Evolutionary conservation across 2,329 filamentous ascomycete genomes (phyloP), one percentile per base, ranked within the genome.

Genomic region (Exophiala spinifera): DNA sequence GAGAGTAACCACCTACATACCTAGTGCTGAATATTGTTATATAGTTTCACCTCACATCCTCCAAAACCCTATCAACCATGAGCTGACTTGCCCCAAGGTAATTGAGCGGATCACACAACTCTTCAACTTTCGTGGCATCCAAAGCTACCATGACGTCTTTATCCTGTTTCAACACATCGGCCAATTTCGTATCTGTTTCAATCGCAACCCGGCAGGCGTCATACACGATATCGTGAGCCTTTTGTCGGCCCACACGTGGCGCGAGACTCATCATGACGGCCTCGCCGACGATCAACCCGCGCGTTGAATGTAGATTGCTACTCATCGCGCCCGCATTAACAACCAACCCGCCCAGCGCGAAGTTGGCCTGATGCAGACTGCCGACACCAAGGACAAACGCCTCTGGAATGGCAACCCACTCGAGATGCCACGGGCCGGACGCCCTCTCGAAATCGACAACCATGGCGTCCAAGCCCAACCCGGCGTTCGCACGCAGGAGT

Each of bases 181-280:
- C 66, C 15, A 80, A 62, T 3, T 72, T 69, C 3, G 62, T 67
- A 13, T 72, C 65, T 15, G 66, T 70, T 60, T 80, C 77, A 49
- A 78, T 79, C 40, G 73, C 74, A 57, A 71, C 68, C 56, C 73
- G 74, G 62, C 80, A 83, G 1, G 78, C 78, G 56, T 75, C 74
- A 46, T 83, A 83, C 1, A 83, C 79, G 34, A 80, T 69, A 60
- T 82, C 79, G 64, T 82, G 80, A 1, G 79, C 79, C 15, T 73
- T 70, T 55, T 79, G 77, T 13, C 80, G 70, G 7, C 80, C 79
- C 37, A 79, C 67, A 65, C 75, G 68, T 14, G 73, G 71, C n/a
- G 79, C 80, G 46, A 83, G 69, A 1, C 73, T 76, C 80, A 83
- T 82, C 79, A 83, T 82, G n/a, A 83, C 77, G 1, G 80, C 79